These are phyloP conservation scores for Fusarium lateritium DNA, from an alignment of 2,329 filamentous ascomycete genomes.

Conservation along the genomic window DNA sequence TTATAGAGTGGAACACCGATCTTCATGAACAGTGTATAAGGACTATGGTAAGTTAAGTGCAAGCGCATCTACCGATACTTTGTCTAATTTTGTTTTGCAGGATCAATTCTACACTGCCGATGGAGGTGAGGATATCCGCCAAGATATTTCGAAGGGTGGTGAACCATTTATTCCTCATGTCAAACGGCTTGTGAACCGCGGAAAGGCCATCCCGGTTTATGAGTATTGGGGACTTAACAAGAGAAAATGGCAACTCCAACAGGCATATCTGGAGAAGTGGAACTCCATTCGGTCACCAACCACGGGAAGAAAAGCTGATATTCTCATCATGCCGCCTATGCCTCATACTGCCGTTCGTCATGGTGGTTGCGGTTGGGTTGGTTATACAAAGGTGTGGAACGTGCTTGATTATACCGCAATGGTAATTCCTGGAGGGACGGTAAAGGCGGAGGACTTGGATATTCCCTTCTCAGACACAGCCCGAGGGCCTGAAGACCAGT, in stretches of 20 bases:
- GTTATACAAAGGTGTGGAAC: constrained; percentile 15
- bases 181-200: neutral
- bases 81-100: neutral
- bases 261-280: constrained; percentile 5
- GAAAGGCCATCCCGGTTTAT: constrained; percentile 5
- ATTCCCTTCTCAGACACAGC: neutral
- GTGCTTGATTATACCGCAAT: constrained; percentile 7
- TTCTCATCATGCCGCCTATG: constrained; percentile 9
- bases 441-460: neutral
- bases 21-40: constrained; percentile 13
- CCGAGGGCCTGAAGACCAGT: constrained; percentile 9
- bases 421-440: constrained; percentile 1
- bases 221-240: constrained; percentile 15
- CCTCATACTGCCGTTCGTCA: constrained; percentile 5
- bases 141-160: constrained; percentile 5
- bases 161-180: constrained; percentile 10
- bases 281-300: neutral
- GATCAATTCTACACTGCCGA: constrained; percentile 7
- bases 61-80: accelerated
- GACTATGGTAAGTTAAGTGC: neutral
- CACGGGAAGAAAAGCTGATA: neutral
- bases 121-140: constrained; percentile 10
- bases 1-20: constrained; percentile 10
- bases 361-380: constrained; percentile 11
- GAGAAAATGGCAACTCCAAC: constrained; percentile 10